These are phyloP conservation scores for Ascochyta viciae-villosae DNA, from an alignment of 2,329 filamentous ascomycete genomes.

Conservation along the genomic window DNA sequence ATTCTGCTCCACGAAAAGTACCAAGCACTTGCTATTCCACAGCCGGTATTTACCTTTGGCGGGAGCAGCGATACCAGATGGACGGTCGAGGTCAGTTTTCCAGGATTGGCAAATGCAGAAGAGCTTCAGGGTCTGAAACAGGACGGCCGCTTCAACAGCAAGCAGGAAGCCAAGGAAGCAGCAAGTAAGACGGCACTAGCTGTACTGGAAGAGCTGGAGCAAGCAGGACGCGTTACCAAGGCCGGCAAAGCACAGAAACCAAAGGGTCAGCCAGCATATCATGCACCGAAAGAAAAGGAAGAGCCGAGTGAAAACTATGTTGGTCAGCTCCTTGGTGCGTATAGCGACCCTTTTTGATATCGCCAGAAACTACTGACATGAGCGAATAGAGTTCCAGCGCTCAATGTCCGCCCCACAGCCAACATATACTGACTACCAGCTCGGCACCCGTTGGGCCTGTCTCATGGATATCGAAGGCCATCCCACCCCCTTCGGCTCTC, in stretches of 20 bases:
- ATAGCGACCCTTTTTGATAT: neutral
- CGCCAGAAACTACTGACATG: neutral
- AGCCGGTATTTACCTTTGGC: constrained; percentile 30
- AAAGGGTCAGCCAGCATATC: constrained; percentile 11
- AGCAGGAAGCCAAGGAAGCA: constrained; percentile 54
- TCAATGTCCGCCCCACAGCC: constrained; percentile 35
- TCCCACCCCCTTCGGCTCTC: constrained; percentile 45
- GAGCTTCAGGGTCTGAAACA: constrained; percentile 28
- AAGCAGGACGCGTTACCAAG: constrained; percentile 33
- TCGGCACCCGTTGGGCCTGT: constrained; percentile 44
- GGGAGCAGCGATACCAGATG: constrained; percentile 26
- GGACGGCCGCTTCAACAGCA: constrained; percentile 42
- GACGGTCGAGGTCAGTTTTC: constrained; percentile 33
- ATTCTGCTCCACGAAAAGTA: constrained; percentile 33
- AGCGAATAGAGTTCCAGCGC: constrained; percentile 41
- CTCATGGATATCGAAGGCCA: constrained; percentile 36
- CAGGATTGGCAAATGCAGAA: constrained; percentile 17
- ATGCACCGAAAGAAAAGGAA: constrained; percentile 8
- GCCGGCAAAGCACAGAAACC: constrained; percentile 25
- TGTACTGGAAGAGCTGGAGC: constrained; percentile 32
- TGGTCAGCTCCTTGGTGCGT: constrained; percentile 49
- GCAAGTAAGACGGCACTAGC: constrained; percentile 43
- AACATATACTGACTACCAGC: constrained; percentile 47
- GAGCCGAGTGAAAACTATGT: constrained; percentile 39
- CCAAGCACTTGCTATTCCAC: constrained; percentile 32